Base-by-base conservation (phyloP, 768 basidiomycete genomes). In the Xerocomellus amylosporus region DNA sequence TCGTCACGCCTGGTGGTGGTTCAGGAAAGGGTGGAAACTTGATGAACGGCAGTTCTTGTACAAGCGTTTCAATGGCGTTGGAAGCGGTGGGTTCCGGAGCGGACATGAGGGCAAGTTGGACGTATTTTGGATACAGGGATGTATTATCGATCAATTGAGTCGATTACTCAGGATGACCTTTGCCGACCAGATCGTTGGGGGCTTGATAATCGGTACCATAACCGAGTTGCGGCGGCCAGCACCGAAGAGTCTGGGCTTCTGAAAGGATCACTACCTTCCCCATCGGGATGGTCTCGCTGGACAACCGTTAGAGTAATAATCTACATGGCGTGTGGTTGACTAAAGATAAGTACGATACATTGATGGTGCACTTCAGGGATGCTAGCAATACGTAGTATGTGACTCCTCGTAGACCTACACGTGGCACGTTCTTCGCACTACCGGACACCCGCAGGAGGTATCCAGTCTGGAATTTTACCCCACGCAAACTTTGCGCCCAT, bases 381-480 rank as follows among this genome's bases (percentile, higher is more conserved):
- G 14, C n/a, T 33, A 39, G 28, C 9, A 40, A 37, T 33, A 13
- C 17, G 34, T 15, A 33, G 20, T 20, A 39, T 34, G 43, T 14
- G 30, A 24, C 12, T 22, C 34, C 51, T 33, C 9, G 3, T 36
- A 48, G 15, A 49, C n/a, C 30, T 26, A 5, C 31, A 14, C 30
- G 30, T 30, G 10, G 4, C 30, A 10, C 14, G 24, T 38, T 15
- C 19, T 22, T 38, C 19, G 7, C 20, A 34, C 71, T 74, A 84
- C 53, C 84, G 73, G 54, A 84, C 63, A 62, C 83, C 80, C 49
- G 80, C 60, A 9, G 87, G 89, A 37, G 88, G 89, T 52, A 85
- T 74, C 83, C 84, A 89, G 54, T 88, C 87, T 1, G 88, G 88
- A 44, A 91, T 76, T 55, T 79, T 78, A 66, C 84, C 82, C 77